phyloP scores from a whole-genome alignment of 129 eudicot genomes.

The Artemisia tridentata region DNA sequence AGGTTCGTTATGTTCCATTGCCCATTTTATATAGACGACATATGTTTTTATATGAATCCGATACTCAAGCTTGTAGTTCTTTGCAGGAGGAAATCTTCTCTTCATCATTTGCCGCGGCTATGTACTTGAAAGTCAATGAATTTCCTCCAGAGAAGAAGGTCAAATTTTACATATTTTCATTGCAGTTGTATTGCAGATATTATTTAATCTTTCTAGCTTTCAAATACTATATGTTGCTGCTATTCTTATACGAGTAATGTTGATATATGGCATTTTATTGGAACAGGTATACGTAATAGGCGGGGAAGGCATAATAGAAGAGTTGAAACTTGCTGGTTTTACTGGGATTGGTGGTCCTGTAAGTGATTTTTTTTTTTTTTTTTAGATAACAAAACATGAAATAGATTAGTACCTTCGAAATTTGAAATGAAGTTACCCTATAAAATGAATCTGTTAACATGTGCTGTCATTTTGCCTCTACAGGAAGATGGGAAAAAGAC shows the following conservation, averaged over 20 bases:
- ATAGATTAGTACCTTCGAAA: too few relatives aligned
- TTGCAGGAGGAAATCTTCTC: constrained; percentile 92
- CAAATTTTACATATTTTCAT: not conserved
- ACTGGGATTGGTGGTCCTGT: constrained; percentile 89
- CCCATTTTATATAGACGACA: not conserved
- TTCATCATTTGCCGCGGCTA: constrained; percentile 86
- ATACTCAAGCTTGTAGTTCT: constrained; percentile 11
- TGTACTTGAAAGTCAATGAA: constrained; percentile 69
- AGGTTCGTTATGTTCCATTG: constrained; percentile 41
- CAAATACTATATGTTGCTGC: not conserved
- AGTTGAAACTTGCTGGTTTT: constrained; percentile 90
- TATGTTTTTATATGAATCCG: not conserved
- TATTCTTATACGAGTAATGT: too few relatives aligned
- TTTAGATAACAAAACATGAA: too few relatives aligned
- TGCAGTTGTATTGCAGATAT: not conserved
- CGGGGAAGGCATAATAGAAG: constrained; percentile 87
- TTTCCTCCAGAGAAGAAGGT: constrained; percentile 88
- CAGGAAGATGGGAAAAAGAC: constrained; percentile 85
- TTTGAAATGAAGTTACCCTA: too few relatives aligned
- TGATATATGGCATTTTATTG: too few relatives aligned
- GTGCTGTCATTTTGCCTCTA: constrained; percentile 14
- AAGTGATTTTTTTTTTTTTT: constrained; percentile 17
- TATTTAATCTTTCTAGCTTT: not conserved
- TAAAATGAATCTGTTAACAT: too few relatives aligned
- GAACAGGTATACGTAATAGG: constrained; percentile 88